Conservation (phyloP, 2,329 filamentous ascomycete genomes). For the Aspergillus chevalieri region DNA sequence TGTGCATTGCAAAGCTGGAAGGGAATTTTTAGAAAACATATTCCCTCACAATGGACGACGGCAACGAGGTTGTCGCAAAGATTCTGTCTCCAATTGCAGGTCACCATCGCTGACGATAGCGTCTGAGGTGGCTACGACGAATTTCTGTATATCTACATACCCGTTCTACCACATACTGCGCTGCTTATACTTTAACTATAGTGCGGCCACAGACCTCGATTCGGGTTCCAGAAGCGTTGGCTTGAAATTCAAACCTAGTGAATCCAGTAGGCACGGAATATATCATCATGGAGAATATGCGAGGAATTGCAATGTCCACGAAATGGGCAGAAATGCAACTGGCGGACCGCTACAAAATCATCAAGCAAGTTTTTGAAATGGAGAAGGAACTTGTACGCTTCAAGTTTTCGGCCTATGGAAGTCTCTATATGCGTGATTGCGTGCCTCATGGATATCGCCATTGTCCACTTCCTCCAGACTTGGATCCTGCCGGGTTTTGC, state of each 20-base stretch:
- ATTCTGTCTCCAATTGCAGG: no score
- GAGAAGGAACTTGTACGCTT: slow-evolving; percentile 16
- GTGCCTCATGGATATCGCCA: slow-evolving; percentile 4
- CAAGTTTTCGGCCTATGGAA: slow-evolving; percentile 31
- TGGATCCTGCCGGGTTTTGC: slow-evolving; percentile 13
- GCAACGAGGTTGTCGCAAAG: no score
- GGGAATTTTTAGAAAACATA: no score
- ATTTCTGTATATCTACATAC: no score
- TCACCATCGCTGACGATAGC: no score
- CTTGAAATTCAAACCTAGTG: slow-evolving; percentile 24
- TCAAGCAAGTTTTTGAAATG: slow-evolving; percentile 21
- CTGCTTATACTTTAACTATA: not conserved
- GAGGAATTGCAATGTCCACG: slow-evolving; percentile 25
- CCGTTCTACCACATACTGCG: not conserved
- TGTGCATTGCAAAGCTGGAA: no score
- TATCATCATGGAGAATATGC: slow-evolving; percentile 36
- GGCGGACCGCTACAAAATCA: slow-evolving; percentile 13
- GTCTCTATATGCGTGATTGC: slow-evolving; percentile 18
- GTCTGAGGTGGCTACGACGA: no score
- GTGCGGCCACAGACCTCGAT: slow-evolving; percentile 13
- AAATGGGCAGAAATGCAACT: slow-evolving; percentile 25
- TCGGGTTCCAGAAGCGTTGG: slow-evolving; percentile 29
- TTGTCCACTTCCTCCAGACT: slow-evolving; percentile 7
- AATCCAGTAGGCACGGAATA: slow-evolving; percentile 35
- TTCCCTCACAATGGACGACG: no score